Evolutionary conservation across 257 asterid species (phyloP), one percentile per base, ranked within the genome.

Genomic region (Petrea volubilis): DNA sequence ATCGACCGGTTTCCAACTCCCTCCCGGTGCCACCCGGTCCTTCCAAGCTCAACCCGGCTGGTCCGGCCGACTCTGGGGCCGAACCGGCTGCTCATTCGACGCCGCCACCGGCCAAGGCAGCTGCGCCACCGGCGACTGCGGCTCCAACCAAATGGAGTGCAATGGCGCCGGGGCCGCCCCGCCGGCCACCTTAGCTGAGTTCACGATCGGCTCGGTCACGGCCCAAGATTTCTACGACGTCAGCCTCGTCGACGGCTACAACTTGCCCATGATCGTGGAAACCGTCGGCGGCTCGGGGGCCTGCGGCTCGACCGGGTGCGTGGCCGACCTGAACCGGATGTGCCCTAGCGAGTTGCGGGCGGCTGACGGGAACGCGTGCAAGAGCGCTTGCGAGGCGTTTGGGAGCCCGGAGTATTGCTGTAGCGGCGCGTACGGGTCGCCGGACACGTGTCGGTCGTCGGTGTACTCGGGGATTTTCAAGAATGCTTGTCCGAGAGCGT

Each of bases 21-120:
- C 29, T 1, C n/a, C 74, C 4, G 76, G 78, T 65, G 56, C 63
- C 0, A 59, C 81, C 27, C 13, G 72, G 33, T 12, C 68, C 12
- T 24, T 79, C 75, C 70, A 52, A 17, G 65, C 68, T 5, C 78
- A 73, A 11, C 64, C 81, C 12, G 62, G 69, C 4, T 79, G 84
- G 84, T 75, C 81, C 18, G 84, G 84, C 8, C 75, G 84, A 40
- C 65, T 79, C 10, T 79, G 84, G 84, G 84, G 78, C 11, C 62
- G 84, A 23, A 79, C 84, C 38, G 60, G 72, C 1, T 79, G 84
- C 50, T 46, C 76, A 7, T 71, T 74, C 6, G 80, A 70, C 29
- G 27, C 76, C 28, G 41, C 47, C 49, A 61, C 80, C 11, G 72
- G 76, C 23, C 67, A 41, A 28, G 72, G 72, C 9, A 43, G 70